Conservation (phyloP, 2,329 filamentous ascomycete species). For the Coccinonectria pachysandricola region DNA sequence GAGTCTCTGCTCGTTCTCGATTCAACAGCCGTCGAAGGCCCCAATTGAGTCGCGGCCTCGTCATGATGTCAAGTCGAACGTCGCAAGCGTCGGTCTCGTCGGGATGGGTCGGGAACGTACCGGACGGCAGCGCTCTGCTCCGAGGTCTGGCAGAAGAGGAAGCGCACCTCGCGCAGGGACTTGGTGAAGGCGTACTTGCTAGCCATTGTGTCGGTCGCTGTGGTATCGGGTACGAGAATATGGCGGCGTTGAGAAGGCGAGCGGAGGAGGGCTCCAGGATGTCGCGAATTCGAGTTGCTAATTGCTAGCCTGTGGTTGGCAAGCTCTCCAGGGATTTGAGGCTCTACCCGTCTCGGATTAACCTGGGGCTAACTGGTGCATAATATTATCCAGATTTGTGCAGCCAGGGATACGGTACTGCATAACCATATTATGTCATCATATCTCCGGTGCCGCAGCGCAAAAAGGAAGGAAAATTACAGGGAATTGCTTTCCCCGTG, state of each 20-base stretch:
- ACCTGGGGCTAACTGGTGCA: conserved; percentile 8
- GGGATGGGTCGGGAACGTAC: no score
- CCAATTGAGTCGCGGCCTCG: conserved; percentile 12
- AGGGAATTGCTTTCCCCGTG: no score
- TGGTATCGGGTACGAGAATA: not conserved
- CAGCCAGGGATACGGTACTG: no score
- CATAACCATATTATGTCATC: no score
- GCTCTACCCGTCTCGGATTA: conserved; percentile 14
- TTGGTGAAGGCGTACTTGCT: conserved; percentile 86
- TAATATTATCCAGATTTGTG: conserved; percentile 12
- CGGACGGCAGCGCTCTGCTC: conserved; percentile 82
- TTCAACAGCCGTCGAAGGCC: no score
- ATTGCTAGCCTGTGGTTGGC: conserved; percentile 21
- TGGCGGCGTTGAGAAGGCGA: conserved; percentile 1
- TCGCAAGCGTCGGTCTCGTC: no score
- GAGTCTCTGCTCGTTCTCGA: not conserved
- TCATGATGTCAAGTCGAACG: conserved; percentile 1
- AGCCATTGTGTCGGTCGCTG: conserved; percentile 58
- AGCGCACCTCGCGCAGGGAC: conserved; percentile 87
- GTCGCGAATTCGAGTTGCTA: conserved; percentile 13
- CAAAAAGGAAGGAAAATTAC: no score
- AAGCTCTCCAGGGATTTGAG: conserved; percentile 10
- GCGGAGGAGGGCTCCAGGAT: conserved; percentile 2
- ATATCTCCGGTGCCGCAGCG: conserved; percentile 14
- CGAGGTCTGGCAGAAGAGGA: conserved; percentile 92